Base-by-base conservation (phyloP, 116 monocot species). In the Iris pallida region DNA sequence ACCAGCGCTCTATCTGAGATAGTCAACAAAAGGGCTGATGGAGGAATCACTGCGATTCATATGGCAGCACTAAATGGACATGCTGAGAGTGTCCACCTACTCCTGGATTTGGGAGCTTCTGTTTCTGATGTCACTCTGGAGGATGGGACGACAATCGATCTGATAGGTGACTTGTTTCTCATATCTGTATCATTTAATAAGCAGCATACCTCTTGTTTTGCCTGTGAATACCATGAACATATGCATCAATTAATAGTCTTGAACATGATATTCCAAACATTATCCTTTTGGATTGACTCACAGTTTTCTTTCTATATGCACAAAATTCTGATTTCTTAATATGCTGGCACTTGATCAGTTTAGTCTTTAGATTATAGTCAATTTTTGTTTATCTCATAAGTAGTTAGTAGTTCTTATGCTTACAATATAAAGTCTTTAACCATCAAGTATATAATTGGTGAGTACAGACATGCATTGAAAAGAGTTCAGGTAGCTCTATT, bases 1-100 rank as follows among this genome's bases (percentile, higher is more conserved):
- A 10, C 0, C 73, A 99, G 98, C 73, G 78, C 51, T 42, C 70
- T 99, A 40, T 68, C 66, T 55, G 68, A 52, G 63, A 74, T 99
- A 46, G 76, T 93, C 56, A 99, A 90, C 56, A 77, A 68, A 70
- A 82, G 61, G 57, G 90, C 98, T 11, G 98, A 99, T 84, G 98
- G 93, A 20, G 93, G 98, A 67, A 84, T 99, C 66, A 99, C 88
- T 42, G 82, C 98, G 2, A 88, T 99, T 64, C 98, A 99, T 76
- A 86, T 99, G 90, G 93, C 98, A 18, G 90, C 98, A 66, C 64
- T 98, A 14, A 88, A 99, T 81, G 88, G 98, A 14, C 90, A 93
- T 72, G 72, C 75, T 45, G 90, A 90, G 62, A 76, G 79, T 65
- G 82, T 99, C 55, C 88, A 93, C 16, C 72, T 99, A 46, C 74